Base-by-base conservation (phyloP, 1,284 basidiomycete species). In the Mycena citricolor region DNA sequence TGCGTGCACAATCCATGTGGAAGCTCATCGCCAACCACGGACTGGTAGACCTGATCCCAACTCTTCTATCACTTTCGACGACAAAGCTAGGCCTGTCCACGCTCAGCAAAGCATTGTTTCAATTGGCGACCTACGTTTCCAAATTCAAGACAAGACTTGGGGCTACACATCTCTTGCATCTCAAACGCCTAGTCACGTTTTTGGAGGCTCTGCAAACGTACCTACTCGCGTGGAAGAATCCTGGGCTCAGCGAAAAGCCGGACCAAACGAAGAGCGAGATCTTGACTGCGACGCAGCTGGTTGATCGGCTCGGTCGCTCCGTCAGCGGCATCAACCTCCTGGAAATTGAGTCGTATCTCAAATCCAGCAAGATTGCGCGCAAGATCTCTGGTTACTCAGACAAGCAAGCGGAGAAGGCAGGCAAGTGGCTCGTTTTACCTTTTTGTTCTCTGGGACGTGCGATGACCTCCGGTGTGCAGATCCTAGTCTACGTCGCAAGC, bases 11-110 rank as follows among this genome's bases (percentile, higher is more conserved):
- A 45, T 25, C 23, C 30, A 24, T 8, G 30, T 25, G 36, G 6
- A 23, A 41, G 21, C 24, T 30, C 17, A 32, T 24, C 31, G 5
- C 36, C 32, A 14, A 31, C 10, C 12, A 12, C 5, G 14, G 13
- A 8, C n/a, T 11, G 0, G 10, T 49, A 92, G 90, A 94, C 61
- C 64, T 94, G 32, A 91, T 92, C 52, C 82, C 94, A 16, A 94
- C 93, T 0, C 71, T 98, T 1, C 77, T 99, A 4, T 86, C 88
- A 0, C 76, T 97, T 16, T 91, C 95, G 46, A 90, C 90, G 2
- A 74, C 83, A 14, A 70, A 78, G 1, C 69, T 98, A 5, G 73
- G 85, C 1, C 73, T 79, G 4, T 57, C 66, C 2, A 79, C 76
- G 17, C 66, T 97, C 8, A 61, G 68, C 1, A 73, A 71, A 13